A percentile compares a stretch with the other conserved stretches of the same genome.
phyloP scores from a whole-genome alignment of 179 eudicot species.

The Gypsophila paniculata region DNA sequence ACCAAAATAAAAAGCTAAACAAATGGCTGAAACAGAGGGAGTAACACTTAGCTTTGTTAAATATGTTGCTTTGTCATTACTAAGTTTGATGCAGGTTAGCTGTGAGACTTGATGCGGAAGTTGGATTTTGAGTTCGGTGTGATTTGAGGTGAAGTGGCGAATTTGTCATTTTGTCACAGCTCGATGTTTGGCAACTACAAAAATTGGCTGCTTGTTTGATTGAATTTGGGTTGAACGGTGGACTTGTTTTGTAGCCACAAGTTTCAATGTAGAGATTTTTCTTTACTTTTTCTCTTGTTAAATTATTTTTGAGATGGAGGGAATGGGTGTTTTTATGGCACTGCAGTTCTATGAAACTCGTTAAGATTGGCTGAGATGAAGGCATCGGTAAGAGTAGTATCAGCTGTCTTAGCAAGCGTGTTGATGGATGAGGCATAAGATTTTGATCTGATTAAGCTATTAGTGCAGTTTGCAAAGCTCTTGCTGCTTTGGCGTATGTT shows the following conservation, averaged over 20 bases:
- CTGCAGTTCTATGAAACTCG: background rate
- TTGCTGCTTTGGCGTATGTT: background rate
- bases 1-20: no score
- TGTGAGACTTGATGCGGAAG: constrained; percentile 1
- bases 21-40: no score
- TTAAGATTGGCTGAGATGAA: background rate
- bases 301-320: background rate
- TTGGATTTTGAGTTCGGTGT: background rate
- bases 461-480: background rate
- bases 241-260: no score
- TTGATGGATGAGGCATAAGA: background rate
- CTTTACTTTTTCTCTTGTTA: background rate
- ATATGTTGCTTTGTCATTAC: background rate
- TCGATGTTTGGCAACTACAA: background rate
- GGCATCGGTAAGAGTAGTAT: background rate
- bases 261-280: background rate
- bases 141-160: background rate
- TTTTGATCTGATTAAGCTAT: background rate
- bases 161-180: background rate
- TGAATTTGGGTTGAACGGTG: background rate
- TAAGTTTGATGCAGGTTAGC: background rate
- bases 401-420: background rate
- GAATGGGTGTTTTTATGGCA: background rate
- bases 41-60: no score
- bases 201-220: background rate